phyloP scores from a whole-genome alignment of 148 eudicot genomes.

The Vaccinium corymbosum region DNA sequence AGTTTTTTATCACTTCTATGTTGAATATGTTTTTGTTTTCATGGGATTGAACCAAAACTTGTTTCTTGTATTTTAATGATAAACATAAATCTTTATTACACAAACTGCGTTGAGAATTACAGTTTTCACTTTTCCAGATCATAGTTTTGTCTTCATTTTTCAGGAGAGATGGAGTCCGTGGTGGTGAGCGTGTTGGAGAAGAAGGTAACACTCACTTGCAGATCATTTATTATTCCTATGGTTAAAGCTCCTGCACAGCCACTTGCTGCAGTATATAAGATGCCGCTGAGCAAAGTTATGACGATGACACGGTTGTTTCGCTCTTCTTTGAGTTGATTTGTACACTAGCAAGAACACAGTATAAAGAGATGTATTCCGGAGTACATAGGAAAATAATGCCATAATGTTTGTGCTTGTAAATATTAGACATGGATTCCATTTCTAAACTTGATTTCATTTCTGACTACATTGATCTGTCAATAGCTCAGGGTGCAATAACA shows the following conservation, averaged over 20 bases:
- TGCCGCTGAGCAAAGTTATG: conserved; percentile 23
- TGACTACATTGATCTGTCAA: too few relatives aligned
- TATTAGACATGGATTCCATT: background rate
- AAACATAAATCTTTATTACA: too few relatives aligned
- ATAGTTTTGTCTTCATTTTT: background rate
- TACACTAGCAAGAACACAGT: background rate
- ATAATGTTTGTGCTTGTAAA: background rate
- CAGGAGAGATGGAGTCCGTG: conserved; percentile 55
- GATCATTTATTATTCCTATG: background rate
- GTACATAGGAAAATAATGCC: too few relatives aligned
- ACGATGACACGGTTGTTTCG: conserved; percentile 38
- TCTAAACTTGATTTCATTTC: background rate
- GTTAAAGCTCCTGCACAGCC: conserved; percentile 17
- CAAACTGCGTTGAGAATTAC: too few relatives aligned
- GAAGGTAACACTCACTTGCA: conserved; percentile 56
- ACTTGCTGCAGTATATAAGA: conserved; percentile 10
- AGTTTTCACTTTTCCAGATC: background rate
- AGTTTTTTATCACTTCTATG: too few relatives aligned
- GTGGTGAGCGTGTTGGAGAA: conserved; percentile 51
- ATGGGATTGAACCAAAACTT: too few relatives aligned
- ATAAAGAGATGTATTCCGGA: background rate
- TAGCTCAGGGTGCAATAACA: too few relatives aligned
- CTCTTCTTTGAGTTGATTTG: conserved; percentile 21
- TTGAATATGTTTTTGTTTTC: too few relatives aligned
- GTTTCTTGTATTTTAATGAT: too few relatives aligned